Evolutionary conservation across 2,329 filamentous ascomycete species (phyloP).

Genomic region (Ilyonectria destructans): DNA sequence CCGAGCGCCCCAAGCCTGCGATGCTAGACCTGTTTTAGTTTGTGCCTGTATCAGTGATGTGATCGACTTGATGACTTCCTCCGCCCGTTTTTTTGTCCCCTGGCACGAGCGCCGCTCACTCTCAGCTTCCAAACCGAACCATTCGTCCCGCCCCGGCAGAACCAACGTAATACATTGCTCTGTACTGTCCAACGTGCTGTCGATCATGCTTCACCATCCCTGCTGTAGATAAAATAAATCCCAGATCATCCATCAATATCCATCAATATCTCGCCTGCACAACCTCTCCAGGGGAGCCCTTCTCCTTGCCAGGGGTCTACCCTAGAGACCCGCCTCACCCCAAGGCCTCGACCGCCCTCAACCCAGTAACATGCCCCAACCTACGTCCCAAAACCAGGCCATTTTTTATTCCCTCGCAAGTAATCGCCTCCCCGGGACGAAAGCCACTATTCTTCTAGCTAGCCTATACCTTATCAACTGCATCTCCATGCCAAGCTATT

Average conservation of each 20-base stretch:
- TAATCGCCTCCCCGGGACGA: slow-evolving; percentile 4
- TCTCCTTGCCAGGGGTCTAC: slow-evolving; percentile 8
- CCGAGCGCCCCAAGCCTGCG: not conserved
- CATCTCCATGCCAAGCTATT: slow-evolving; percentile 2
- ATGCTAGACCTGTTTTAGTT: not conserved
- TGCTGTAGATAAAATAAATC: not conserved
- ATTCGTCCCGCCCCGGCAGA: not conserved
- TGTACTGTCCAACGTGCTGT: not conserved
- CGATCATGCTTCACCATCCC: not conserved
- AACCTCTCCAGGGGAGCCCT: not conserved
- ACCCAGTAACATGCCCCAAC: not conserved
- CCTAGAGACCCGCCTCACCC: not conserved
- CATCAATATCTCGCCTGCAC: not conserved
- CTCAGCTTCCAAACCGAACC: not conserved
- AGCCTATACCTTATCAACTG: not conserved
- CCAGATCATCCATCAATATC: not conserved
- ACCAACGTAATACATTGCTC: not conserved
- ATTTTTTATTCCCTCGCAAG: not conserved
- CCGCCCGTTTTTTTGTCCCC: not conserved
- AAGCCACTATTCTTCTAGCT: not conserved
- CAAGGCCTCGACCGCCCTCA: slow-evolving; percentile 11
- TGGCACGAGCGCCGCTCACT: not conserved
- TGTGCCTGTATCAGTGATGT: slow-evolving; percentile 9
- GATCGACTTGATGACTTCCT: slow-evolving; percentile 5
- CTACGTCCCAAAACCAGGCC: slow-evolving; percentile 7